These are phyloP conservation scores for Colletotrichum nymphaeae DNA, from an alignment of 2,329 filamentous ascomycete species.

Conservation along the genomic window DNA sequence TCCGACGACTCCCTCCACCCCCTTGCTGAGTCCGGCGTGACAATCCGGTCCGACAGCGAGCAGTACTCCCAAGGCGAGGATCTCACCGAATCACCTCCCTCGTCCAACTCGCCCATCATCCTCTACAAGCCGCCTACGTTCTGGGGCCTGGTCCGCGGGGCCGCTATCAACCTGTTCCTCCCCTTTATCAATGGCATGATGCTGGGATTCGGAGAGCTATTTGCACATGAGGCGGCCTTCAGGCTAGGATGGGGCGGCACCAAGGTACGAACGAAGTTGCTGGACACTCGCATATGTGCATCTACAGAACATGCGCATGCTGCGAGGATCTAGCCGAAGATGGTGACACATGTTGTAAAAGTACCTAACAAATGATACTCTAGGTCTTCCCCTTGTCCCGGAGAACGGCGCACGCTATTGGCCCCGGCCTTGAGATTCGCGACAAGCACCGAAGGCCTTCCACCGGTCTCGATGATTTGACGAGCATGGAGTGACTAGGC, in stretches of 20 bases:
- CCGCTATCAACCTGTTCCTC: constrained; percentile 93
- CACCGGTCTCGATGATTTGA: constrained; percentile 72
- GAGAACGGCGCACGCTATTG: constrained; percentile 74
- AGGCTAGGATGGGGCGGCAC: constrained; percentile 93
- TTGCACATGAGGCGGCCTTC: constrained; percentile 96
- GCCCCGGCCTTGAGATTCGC: constrained; percentile 85
- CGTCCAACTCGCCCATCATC: constrained; percentile 76
- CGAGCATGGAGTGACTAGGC: constrained; percentile 71
- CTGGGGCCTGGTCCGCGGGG: constrained; percentile 86
- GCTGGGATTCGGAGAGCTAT: constrained; percentile 96
- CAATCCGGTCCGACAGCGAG: constrained; percentile 85
- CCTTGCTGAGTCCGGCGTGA: constrained; percentile 79
- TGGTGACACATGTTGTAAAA: neutral
- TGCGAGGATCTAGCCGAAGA: neutral
- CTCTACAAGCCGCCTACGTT: constrained; percentile 91
- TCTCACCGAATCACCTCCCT: constrained; percentile 68
- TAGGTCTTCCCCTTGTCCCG: constrained; percentile 70
- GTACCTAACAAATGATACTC: neutral
- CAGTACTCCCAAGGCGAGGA: constrained; percentile 79
- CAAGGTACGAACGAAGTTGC: constrained; percentile 73
- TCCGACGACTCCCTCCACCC: constrained; percentile 58
- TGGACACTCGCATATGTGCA: neutral
- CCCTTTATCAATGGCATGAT: constrained; percentile 98
- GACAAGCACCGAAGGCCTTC: constrained; percentile 71
- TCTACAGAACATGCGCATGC: neutral